Base-by-base conservation (phyloP, 768 basidiomycete species). In the Mrakia frigida region DNA sequence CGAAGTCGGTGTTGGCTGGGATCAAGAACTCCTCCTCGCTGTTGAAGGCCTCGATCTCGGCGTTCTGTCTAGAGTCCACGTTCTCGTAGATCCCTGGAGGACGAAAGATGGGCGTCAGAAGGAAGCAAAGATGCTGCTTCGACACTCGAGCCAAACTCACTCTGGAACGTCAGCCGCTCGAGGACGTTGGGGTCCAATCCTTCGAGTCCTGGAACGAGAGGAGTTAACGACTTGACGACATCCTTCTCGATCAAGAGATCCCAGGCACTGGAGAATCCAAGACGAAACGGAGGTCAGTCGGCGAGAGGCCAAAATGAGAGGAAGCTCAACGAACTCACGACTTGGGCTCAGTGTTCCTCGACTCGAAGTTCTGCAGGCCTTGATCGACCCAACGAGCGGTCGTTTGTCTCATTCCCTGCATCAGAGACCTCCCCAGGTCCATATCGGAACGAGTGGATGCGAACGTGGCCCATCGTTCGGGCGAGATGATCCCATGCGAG, bases 11-110 rank as follows among this genome's bases (percentile, higher is more conserved):
- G 43, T 87, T 80, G 0, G 89, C 87, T 79, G 92, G 89, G 33
- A 95, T 87, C 35, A 86, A 63, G 31, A 94, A 86, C 21, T 87
- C 85, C 81, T 94, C 93, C 76, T 95, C 92, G 73, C 89, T 87
- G 80, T 88, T 85, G 84, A 94, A 95, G 18, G 87, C 85, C 1
- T 87, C 86, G 6, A 95, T 82, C 80, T 95, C 92, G 2, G 90
- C 90, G 69, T 87, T 86, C 85, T 95, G 93, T 7, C 93, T 88
- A 23, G 82, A 80, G 6, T 93, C 85, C 79, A 91, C 89, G 25
- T 73, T 61, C 46, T 79, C 75, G 74, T 82, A 83, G 50, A 77
- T 79, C 28, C 76, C 82, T 78, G 61, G 18, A 41, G 39, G 4
- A 18, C 0, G 13, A 28, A 43, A 37, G 39, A 46, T 63, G 61